These are phyloP conservation scores for Agaricales sp. DNA, from an alignment of 1,284 basidiomycete genomes.

Conservation along the genomic window DNA sequence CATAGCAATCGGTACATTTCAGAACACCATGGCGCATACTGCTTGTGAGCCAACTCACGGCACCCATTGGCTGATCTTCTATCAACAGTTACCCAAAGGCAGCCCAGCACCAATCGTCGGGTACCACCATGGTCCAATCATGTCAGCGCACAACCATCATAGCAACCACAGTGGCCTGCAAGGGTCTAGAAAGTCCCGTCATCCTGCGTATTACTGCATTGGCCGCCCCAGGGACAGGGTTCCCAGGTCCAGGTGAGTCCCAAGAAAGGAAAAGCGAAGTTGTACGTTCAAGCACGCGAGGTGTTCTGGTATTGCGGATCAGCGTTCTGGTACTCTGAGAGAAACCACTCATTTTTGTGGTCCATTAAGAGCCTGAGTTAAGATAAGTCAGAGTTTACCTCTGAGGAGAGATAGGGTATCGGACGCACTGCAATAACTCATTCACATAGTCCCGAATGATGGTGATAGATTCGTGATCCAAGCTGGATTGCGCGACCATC, in stretches of 20 bases:
- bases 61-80: too few species aligned
- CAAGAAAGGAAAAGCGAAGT: too few species aligned
- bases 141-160: neutral
- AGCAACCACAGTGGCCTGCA: neutral
- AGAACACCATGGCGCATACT: too few species aligned
- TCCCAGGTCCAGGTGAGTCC: too few species aligned
- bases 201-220: too few species aligned
- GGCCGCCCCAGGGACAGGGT: too few species aligned
- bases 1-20: too few species aligned
- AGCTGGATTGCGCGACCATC: constrained; percentile 85
- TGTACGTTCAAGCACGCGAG: neutral
- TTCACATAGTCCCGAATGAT: constrained; percentile 86
- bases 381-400: constrained; percentile 2
- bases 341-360: constrained; percentile 60
- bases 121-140: neutral
- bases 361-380: constrained; percentile 52
- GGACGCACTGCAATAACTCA: constrained; percentile 78
- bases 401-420: neutral
- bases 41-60: too few species aligned
- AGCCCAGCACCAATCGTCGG: too few species aligned
- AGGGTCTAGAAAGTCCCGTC: too few species aligned
- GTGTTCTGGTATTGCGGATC: constrained; percentile 53
- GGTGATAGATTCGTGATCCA: constrained; percentile 81
- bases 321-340: constrained; percentile 63
- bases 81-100: too few species aligned